Conservation (phyloP, 2,329 filamentous ascomycete species). For the Aspergillus felis region DNA sequence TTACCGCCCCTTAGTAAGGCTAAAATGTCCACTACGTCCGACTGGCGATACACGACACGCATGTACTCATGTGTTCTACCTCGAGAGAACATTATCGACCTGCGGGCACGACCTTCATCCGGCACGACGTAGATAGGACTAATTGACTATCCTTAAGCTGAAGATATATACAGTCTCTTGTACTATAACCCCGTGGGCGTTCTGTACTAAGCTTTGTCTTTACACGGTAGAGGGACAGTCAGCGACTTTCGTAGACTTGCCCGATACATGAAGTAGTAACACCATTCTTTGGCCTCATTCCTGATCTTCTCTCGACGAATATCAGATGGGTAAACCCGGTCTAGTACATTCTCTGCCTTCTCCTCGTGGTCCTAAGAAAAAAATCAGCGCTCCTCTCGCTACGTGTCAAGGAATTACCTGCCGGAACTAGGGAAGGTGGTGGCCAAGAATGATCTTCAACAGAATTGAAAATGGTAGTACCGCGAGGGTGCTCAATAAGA, state of each 20-base stretch:
- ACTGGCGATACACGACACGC: too few species aligned
- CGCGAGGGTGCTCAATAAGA: constrained; percentile 1
- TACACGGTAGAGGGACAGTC: neutral
- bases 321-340: neutral
- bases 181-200: too few species aligned
- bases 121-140: too few species aligned
- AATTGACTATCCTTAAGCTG: too few species aligned
- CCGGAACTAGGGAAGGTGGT: neutral
- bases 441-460: constrained; percentile 5
- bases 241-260: neutral
- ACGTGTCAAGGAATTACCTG: neutral
- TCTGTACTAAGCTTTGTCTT: neutral
- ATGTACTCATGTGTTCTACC: too few species aligned
- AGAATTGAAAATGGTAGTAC: constrained; percentile 6
- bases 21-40: too few species aligned
- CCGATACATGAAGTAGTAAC: neutral
- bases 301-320: neutral
- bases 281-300: neutral
- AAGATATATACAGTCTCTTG: too few species aligned
- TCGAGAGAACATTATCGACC: too few species aligned
- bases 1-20: too few species aligned
- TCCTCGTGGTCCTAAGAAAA: neutral
- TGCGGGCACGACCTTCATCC: too few species aligned
- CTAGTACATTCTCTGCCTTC: neutral
- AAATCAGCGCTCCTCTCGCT: neutral